Conservation (phyloP, 306 rosid genomes). For the Cicer chorassanicum region DNA sequence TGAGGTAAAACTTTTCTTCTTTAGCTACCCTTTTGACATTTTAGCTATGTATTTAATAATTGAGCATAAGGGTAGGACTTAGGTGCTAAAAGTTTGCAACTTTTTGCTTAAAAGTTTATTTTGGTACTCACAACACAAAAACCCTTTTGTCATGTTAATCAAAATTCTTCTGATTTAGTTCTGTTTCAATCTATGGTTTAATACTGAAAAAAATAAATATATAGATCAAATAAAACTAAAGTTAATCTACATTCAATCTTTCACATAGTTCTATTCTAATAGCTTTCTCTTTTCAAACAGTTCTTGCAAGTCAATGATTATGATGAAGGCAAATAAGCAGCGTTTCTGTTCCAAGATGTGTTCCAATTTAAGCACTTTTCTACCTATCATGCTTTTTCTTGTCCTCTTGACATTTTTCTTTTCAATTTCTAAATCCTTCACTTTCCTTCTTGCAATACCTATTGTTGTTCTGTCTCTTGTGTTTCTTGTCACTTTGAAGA, state of each 20-base stretch:
- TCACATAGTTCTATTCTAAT: too few species aligned
- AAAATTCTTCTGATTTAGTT: neutral
- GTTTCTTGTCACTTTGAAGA: conserved; percentile 51
- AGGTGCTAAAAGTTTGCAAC: conserved; percentile 33
- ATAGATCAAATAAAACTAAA: too few species aligned
- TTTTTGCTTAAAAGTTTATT: conserved; percentile 42
- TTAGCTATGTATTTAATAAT: conserved; percentile 23
- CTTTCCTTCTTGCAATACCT: conserved; percentile 50
- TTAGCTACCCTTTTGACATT: conserved; percentile 44
- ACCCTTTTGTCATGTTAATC: neutral
- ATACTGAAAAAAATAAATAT: too few species aligned
- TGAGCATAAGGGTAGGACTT: neutral
- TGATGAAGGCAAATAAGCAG: conserved; percentile 53
- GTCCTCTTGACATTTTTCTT: conserved; percentile 47
- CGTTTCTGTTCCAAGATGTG: conserved; percentile 32
- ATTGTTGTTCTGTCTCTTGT: conserved; percentile 52
- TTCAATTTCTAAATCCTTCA: conserved; percentile 47
- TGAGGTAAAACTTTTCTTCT: conserved; percentile 34
- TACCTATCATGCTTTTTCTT: conserved; percentile 44
- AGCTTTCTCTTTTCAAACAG: neutral
- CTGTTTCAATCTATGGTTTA: neutral
- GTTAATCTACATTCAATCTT: too few species aligned
- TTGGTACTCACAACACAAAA: conserved; percentile 25
- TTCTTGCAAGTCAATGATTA: conserved; percentile 36
- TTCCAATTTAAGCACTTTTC: conserved; percentile 39